phyloP scores from a whole-genome alignment of 1,284 basidiomycete species.

The Austropuccinia psidii region DNA sequence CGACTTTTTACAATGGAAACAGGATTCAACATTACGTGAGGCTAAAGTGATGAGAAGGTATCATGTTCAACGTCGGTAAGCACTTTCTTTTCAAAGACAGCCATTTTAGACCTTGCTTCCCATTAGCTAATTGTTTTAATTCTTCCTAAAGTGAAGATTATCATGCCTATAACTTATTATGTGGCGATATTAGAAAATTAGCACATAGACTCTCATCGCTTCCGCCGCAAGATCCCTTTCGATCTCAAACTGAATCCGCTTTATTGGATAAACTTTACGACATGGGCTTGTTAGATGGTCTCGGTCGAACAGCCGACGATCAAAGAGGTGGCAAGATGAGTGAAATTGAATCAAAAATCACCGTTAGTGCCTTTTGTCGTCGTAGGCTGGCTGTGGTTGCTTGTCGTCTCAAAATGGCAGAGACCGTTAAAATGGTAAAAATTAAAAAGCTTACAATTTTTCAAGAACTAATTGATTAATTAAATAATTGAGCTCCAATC shows the following conservation, averaged over 20 bases:
- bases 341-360: conserved; percentile 88
- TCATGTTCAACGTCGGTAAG: conserved; percentile 71
- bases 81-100: not conserved
- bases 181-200: conserved; percentile 74
- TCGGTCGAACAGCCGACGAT: conserved; percentile 51
- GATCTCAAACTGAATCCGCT: conserved; percentile 72
- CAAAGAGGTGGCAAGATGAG: conserved; percentile 60
- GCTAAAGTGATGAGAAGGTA: conserved; percentile 92
- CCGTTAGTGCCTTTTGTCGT: conserved; percentile 88
- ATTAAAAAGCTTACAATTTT: not conserved
- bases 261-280: conserved; percentile 94
- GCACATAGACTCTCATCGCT: conserved; percentile 81
- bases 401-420: conserved; percentile 87
- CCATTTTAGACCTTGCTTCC: not conserved
- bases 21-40: conserved; percentile 84
- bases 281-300: conserved; percentile 75
- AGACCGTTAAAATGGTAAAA: conserved; percentile 86
- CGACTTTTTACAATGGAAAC: conserved; percentile 72
- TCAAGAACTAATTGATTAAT: not conserved
- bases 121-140: not conserved
- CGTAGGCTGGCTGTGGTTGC: conserved; percentile 85
- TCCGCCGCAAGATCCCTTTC: conserved; percentile 81
- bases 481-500: conserved; percentile 28
- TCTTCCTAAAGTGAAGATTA: conserved; percentile 10
- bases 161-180: conserved; percentile 84